Percentiles rank a stretch among this genome's conserved stretches.
Evolutionary conservation across 805 yeast species (phyloP).

Genomic region (Candida suzukii): DNA sequence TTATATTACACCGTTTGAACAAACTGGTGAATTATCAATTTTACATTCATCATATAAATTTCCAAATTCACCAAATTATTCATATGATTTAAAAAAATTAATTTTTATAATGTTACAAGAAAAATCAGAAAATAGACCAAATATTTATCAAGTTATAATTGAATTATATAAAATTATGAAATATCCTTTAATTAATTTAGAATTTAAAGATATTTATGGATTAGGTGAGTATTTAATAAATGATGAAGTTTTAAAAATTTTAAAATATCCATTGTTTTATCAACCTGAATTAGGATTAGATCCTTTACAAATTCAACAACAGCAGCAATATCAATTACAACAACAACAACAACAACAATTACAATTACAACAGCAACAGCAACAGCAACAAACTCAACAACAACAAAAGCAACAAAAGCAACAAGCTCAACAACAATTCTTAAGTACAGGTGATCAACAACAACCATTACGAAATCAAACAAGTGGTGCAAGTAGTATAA

Average conservation of each 20-base stretch:
- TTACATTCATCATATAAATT: slow-evolving; percentile 77
- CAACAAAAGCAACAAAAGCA: background rate
- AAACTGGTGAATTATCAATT: slow-evolving; percentile 79
- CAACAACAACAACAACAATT: background rate
- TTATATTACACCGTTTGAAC: slow-evolving; percentile 93
- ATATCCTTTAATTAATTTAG: slow-evolving; percentile 10
- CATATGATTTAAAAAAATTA: slow-evolving; percentile 66
- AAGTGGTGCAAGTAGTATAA: background rate
- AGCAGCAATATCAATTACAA: background rate
- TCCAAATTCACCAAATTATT: slow-evolving; percentile 61
- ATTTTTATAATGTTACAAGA: slow-evolving; percentile 77
- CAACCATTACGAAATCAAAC: background rate
- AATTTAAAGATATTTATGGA: slow-evolving; percentile 32
- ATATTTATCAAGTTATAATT: slow-evolving; percentile 68
- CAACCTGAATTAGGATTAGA: slow-evolving; percentile 9
- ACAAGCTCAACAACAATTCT: no score
- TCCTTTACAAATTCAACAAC: background rate
- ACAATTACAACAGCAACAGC: background rate
- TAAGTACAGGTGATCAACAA: no score
- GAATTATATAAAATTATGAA: slow-evolving; percentile 40
- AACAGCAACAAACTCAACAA: background rate
- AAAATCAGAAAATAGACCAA: slow-evolving; percentile 78
- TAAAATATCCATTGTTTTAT: slow-evolving; percentile 19
- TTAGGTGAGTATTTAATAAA: slow-evolving; percentile 23
- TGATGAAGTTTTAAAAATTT: slow-evolving; percentile 18